phyloP scores from a whole-genome alignment of 306 rosid genomes.

The Sesbania bispinosa region DNA sequence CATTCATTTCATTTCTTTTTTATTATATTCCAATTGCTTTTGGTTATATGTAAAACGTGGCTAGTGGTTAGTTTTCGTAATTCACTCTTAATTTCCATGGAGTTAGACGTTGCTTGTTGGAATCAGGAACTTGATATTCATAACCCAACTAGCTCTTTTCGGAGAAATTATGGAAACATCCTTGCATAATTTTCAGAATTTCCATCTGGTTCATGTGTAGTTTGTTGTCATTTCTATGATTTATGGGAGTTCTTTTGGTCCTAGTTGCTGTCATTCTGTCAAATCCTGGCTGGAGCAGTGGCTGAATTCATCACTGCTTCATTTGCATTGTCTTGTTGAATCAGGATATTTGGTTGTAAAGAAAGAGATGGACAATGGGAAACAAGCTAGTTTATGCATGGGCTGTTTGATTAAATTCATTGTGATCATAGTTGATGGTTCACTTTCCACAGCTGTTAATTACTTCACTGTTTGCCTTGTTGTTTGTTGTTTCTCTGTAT shows the following conservation, averaged over 20 bases:
- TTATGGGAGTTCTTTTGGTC: not conserved
- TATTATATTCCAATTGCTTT: not conserved
- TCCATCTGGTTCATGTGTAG: too few species aligned
- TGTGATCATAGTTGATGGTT: not conserved
- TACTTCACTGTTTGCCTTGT: not conserved
- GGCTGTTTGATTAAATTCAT: constrained; percentile 10
- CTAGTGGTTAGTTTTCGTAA: constrained; percentile 8
- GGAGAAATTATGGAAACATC: not conserved
- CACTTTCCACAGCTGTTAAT: not conserved
- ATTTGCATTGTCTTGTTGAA: too few species aligned
- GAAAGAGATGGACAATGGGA: too few species aligned
- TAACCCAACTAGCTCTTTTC: too few species aligned
- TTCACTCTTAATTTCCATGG: constrained; percentile 2
- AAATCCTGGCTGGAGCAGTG: too few species aligned
- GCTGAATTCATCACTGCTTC: too few species aligned
- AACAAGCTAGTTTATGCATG: not conserved
- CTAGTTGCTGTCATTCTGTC: too few species aligned
- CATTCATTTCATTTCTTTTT: not conserved
- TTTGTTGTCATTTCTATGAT: not conserved
- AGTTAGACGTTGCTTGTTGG: not conserved
- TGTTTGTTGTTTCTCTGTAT: not conserved
- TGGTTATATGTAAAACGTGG: not conserved
- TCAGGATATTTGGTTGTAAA: too few species aligned
- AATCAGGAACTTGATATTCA: not conserved
- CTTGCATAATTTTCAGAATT: too few species aligned